phyloP scores from a whole-genome alignment of 2,329 filamentous ascomycete genomes.

The Neurospora sp. region DNA sequence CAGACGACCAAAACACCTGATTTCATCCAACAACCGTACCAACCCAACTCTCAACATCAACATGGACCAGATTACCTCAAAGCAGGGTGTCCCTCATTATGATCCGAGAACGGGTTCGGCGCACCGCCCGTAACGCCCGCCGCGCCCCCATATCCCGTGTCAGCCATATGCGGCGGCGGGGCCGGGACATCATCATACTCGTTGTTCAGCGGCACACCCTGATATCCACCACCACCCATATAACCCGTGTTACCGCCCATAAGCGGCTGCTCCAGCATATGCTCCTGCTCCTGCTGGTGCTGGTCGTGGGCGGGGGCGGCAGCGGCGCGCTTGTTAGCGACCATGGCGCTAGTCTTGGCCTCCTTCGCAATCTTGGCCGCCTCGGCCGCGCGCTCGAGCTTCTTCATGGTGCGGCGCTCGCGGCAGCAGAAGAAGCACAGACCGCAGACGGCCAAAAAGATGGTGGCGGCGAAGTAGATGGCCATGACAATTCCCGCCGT shows the following conservation, averaged over 20 bases:
- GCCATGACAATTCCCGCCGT: constrained; percentile 37
- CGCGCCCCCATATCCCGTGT: background rate
- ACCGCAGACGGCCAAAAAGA: constrained; percentile 27
- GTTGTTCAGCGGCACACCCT: background rate
- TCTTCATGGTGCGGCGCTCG: constrained; percentile 36
- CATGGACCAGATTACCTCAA: background rate
- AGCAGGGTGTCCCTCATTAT: background rate
- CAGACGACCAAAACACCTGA: background rate
- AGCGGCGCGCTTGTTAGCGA: constrained; percentile 17
- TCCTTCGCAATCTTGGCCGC: constrained; percentile 38
- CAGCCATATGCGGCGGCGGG: background rate
- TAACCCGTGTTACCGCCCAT: background rate
- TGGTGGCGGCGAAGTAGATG: constrained; percentile 34
- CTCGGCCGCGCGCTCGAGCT: constrained; percentile 35
- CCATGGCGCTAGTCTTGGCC: constrained; percentile 20
- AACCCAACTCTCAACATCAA: background rate
- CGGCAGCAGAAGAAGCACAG: constrained; percentile 43
- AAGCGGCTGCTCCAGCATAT: background rate
- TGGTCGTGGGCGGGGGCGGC: background rate
- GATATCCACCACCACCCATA: background rate
- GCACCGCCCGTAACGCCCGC: background rate
- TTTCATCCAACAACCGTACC: background rate
- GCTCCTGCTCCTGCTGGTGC: background rate
- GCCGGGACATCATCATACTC: background rate
- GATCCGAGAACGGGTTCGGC: background rate